Base-by-base conservation (phyloP, 805 yeast species). In the Ogataea trehalophila region DNA sequence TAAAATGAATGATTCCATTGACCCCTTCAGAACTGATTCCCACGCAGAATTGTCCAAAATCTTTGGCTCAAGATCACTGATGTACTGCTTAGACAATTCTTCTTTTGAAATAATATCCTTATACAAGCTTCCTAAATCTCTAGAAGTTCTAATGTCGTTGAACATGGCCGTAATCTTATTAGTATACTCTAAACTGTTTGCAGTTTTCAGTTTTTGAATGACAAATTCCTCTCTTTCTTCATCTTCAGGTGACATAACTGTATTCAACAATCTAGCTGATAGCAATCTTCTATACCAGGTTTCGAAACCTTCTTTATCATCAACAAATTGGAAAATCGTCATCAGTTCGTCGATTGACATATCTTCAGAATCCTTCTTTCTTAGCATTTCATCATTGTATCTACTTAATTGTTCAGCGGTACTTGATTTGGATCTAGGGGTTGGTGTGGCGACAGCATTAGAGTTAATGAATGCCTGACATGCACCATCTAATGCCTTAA, bases 81-180 rank as follows among this genome's bases (percentile, higher is more conserved):
- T 55, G 45, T 44, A 59, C 5, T 52, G 54, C 41, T 59, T 59
- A 3, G 58, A 43, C 33, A 48, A 45, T 1, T 41, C 26, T 13
- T 57, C 55, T 18, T 44, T 50, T 33, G 47, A 26, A 17, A 61
- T 47, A 4, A 55, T 41, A 18, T 63, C 67, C 45, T 61, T 59
- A 48, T 62, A 65, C 35, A 52, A 39, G n/a, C 61, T 53, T 57
- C 82, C 86, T 61, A 94, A 73, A 47, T 88, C 92, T 51, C 80
- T 80, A 0, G 96, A 87, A 3, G 92, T 79, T 57, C 85, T 79
- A 74, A 94, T 88, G 68, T 94, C 99, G 63, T 85, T 87, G 66
- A 94, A 91, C 99, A 94, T 94, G 58, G 90, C 87, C 20, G 96
- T 87, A 66, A 94, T 87, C 66, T 91, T 92, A 46, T 88, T 84